These are phyloP conservation scores for Saccharomyces hybrid DNA, from an alignment of 1,139 yeast genomes.

Conservation along the genomic window DNA sequence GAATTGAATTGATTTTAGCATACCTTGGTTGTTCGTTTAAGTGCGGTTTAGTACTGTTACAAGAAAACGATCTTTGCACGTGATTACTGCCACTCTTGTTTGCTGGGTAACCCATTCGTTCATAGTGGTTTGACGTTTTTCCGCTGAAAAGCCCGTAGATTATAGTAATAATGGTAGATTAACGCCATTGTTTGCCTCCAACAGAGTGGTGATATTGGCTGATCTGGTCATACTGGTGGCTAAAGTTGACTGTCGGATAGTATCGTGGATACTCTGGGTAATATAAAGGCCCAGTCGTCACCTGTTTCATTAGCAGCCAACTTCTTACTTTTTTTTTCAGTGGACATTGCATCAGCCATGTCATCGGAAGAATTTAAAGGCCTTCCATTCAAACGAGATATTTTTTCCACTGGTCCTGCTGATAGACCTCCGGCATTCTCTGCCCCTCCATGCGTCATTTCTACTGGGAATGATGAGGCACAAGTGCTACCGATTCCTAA, in stretches of 20 bases:
- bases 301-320: not conserved
- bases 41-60: not conserved
- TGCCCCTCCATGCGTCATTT: not conserved
- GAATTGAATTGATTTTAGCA: not conserved
- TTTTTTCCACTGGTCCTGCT: not conserved
- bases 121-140: not conserved
- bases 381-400: not conserved
- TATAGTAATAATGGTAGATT: not conserved
- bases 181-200: not conserved
- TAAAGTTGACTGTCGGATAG: not conserved
- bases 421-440: not conserved
- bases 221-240: not conserved
- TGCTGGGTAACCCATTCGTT: not conserved
- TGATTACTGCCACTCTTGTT: not conserved
- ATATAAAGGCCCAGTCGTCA: not conserved
- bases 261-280: not conserved
- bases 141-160: not conserved
- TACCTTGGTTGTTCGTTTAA: not conserved
- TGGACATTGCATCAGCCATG: not conserved
- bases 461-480: not conserved
- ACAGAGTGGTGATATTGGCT: not conserved
- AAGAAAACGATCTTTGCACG: not conserved
- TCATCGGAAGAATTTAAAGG: not conserved
- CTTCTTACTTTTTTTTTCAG: not conserved
- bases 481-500: conserved; percentile 64